Evolutionary conservation across 2,329 filamentous ascomycete species (phyloP), one percentile per base, ranked within the genome.

Genomic region (Verticillium alfalfae): DNA sequence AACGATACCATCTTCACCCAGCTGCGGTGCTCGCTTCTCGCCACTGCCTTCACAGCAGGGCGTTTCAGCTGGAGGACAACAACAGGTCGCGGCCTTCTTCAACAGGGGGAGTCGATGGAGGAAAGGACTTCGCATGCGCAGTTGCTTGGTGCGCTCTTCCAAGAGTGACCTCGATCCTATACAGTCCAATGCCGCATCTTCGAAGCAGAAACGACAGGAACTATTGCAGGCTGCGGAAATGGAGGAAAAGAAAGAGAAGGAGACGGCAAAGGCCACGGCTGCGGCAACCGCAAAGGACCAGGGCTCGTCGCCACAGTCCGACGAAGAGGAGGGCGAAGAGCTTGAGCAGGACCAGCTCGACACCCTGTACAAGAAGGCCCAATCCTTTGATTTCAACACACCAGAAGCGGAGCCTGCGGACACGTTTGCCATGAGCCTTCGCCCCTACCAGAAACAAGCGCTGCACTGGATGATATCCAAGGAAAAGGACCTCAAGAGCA

Each of bases 1-100:
- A 97, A 96, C 70, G 95, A 99, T 69, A 98, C 93, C 0, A 84
- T 99, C n/a, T 96, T 94, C 68, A 75, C 99, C 7, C 95, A 99
- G 72, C 76, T 99, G 55, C 84, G 85, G 60, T 95, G 90, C 70
- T 96, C 84, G 61, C 73, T 99, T 45, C 80, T 95, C 16, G 85
- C 80, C 62, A 85, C 85, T 18, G 90, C 92, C 0, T 98, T 99
- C 83, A 88, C 58, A 82, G 80, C 54, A 81, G 79, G 3, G 80
- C 80, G 2, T 87, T 93, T 59, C 78, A 85, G 54, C 81, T 86
- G 56, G 81, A 87, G 1, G 82, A 86, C 58, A 34, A 54, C 22
- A 95, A 97, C 69, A 83, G 92, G 45, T 84, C 87, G 2, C 87
- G 9, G 87, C 86, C 1, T 75, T 94, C 8, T 97, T 93, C 66